Evolutionary conservation across 2,329 filamentous ascomycete genomes (phyloP), one percentile per base, ranked within the genome.

Genomic region (Aspergillus tubingensis): DNA sequence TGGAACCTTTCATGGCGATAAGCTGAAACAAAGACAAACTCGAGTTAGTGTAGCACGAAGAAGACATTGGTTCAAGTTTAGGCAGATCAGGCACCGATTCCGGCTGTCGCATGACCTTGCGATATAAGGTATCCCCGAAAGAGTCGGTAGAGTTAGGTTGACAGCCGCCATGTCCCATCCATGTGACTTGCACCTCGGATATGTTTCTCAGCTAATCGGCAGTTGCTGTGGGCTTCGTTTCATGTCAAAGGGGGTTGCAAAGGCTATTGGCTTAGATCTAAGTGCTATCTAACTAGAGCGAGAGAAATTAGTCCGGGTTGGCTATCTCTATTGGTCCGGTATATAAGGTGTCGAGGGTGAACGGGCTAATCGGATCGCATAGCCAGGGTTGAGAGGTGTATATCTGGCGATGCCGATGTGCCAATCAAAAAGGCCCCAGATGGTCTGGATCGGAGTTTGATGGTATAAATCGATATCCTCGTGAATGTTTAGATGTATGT

Each of bases 51-150:
- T 39, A 39, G 21, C 15, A 44, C 36, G 27, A 30, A 19, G n/a
- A 19, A 19, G 17, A 36, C 56, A 49, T 38, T 17, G 52, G 39
- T 58, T 62, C 41, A 44, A 36, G 49, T 49, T 41, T 39, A 51
- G 49, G 58, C 57, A 62, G 59, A 57, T 62, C 60, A 62, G 60
- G 60, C 57, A 62, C 60, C 48, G 48, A 52, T 41, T 32, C 21
- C 44, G 19, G 15, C 25, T 25, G 43, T 60, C 61, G 23, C 61
- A 62, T 62, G 61, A 62, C 54, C 54, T 50, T 57, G 60, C 19
- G 21, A 52, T 54, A 50, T 60, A 62, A 50, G 17, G 7, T 50
- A 30, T 17, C 47, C 47, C 60, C 36, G 19, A 54, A 17, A 15
- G 32, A 54, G 38, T 21, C 19, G 15, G 38, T 23, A 36, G 51